These are phyloP conservation scores for Murraya paniculata DNA, from an alignment of 345 rosid species.

Conservation along the genomic window DNA sequence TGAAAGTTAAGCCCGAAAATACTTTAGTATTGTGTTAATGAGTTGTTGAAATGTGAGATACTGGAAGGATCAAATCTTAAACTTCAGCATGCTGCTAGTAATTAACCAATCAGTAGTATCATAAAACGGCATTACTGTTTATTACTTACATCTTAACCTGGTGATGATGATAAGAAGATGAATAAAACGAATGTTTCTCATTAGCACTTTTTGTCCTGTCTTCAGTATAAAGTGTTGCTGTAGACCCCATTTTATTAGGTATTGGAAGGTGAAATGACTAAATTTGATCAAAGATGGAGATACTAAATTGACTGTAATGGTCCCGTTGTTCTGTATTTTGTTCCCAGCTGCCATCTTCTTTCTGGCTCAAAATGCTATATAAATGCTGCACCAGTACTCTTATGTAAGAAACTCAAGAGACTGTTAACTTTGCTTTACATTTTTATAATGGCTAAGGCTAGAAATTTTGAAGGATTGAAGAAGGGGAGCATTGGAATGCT, in stretches of 20 bases:
- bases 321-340: conserved; percentile 4
- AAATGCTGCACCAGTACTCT: not conserved
- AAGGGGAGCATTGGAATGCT: conserved; percentile 21
- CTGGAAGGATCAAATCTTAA: too few species aligned
- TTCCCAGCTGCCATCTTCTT: not conserved
- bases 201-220: not conserved
- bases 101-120: too few species aligned
- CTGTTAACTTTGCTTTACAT: not conserved
- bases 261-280: not conserved
- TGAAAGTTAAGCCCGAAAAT: too few species aligned
- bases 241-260: not conserved
- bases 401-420: not conserved
- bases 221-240: not conserved
- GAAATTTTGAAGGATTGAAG: conserved; percentile 3
- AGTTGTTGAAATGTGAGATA: too few species aligned
- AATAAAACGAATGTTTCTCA: too few species aligned
- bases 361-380: not conserved
- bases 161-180: not conserved
- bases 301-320: conserved; percentile 12
- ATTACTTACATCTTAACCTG: not conserved
- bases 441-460: conserved; percentile 12
- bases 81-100: too few species aligned
- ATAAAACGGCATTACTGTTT: not conserved
- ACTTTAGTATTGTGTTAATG: too few species aligned
- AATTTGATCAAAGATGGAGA: conserved; percentile 3